Base-by-base conservation (phyloP, 306 rosid genomes). In the Parietaria judaica region DNA sequence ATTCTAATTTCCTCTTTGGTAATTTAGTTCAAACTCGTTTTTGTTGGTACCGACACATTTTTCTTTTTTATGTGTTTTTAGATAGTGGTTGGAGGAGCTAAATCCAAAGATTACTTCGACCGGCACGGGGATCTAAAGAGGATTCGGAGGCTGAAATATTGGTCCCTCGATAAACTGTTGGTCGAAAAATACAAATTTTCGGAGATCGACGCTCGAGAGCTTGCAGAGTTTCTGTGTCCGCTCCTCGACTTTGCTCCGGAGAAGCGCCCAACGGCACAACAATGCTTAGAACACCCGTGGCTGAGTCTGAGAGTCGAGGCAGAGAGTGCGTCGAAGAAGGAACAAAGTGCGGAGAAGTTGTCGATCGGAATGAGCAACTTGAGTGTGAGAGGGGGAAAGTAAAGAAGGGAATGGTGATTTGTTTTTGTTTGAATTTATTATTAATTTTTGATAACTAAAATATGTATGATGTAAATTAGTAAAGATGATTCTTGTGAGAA, bases 61-160 rank as follows among this genome's bases (percentile, higher is more conserved):
- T 66, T 69, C 6, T 41, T 74, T 60, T n/a, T n/a, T n/a, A n/a
- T n/a, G 38, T 37, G 44, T 47, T 58, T 67, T 57, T 86, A 92
- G 98, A 75, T 77, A 55, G 96, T 95, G 12, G 61, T 54, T 65
- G 77, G 76, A n/a, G 98, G 98, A 75, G 88, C 83, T 60, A 75
- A 68, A 46, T 88, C 96, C 51, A 88, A 86, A 79, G 98, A 92
- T 61, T 88, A 36, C 70, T 92, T 92, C 15, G 96, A 92, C 76
- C 81, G 96, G 70, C 84, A 92, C 6, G 98, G 98, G 9, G 98
- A 92, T 80, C 90, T 92, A 44, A 92, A 86, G 78, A 74, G 96
- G 74, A 92, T 92, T 39, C 76, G 98, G 44, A 88, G 98, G 80
- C 95, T 92, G 61, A 92, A 88, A 72, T 84, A 44, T 65, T 84